Percentiles rank a stretch among this genome's conserved stretches.
Evolutionary conservation across 2,329 filamentous ascomycete genomes (phyloP).

Genomic region (Alternaria novae-zelandiae): DNA sequence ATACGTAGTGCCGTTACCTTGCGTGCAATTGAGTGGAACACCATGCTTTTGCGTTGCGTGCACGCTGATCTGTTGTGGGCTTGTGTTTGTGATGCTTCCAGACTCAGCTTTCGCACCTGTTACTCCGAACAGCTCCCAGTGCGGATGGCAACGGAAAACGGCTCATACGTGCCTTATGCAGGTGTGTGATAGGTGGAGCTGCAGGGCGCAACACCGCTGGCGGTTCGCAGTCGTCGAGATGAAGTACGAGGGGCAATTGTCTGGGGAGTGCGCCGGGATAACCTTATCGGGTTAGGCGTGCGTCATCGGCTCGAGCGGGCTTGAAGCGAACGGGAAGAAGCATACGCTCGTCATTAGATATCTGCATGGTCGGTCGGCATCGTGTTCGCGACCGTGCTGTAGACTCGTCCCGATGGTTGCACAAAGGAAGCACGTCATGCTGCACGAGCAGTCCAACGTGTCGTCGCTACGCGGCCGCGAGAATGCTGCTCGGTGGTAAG

Average conservation of each 20-base stretch:
- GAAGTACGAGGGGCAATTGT: constrained; percentile 17
- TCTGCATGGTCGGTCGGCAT: constrained; percentile 23
- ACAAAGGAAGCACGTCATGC: constrained; percentile 19
- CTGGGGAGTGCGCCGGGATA: constrained; percentile 25
- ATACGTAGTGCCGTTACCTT: background rate
- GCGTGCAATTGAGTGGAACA: background rate
- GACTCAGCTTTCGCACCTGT: constrained; percentile 5
- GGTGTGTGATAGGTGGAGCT: constrained; percentile 23
- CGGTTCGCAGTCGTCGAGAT: constrained; percentile 18
- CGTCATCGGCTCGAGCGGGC: constrained; percentile 11
- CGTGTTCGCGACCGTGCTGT: constrained; percentile 6
- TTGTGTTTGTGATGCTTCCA: background rate
- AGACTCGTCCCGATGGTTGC: constrained; percentile 12
- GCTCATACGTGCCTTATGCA: background rate
- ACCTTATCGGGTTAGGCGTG: constrained; percentile 17
- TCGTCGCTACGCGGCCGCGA: constrained; percentile 1
- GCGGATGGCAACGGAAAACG: constrained; percentile 1
- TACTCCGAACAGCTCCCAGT: constrained; percentile 15
- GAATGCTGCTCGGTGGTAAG: background rate
- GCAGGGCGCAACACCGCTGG: constrained; percentile 18
- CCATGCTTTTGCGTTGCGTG: constrained; percentile 3
- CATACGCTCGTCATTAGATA: constrained; percentile 32
- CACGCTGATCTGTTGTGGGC: background rate
- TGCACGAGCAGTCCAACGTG: constrained; percentile 4
- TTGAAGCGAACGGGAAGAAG: constrained; percentile 22